Base-by-base conservation (phyloP, 2,329 filamentous ascomycete species). In the Fusarium transvaalense region DNA sequence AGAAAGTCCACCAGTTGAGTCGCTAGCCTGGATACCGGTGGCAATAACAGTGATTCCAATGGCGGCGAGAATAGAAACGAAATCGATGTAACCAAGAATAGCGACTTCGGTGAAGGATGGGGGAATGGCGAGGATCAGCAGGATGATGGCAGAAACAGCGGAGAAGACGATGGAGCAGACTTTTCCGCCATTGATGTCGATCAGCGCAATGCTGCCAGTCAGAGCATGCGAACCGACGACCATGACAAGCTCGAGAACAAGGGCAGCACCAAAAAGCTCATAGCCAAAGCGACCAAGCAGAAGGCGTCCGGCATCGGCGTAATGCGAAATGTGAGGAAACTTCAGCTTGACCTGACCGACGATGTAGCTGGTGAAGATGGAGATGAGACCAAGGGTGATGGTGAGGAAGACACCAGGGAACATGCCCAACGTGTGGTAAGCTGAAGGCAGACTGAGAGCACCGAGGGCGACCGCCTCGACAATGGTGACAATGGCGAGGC, bases 171-270 rank as follows among this genome's bases (percentile, higher is more conserved):
- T 66, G 32, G 68, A 71, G 15, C 68, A 71, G 65, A 68, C 64
- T 10, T 75, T 85, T 66, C 90, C 84, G 3, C 85, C 77, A 3
- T 88, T 89, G 54, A 92, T 82, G 47, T 84, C 87, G 71, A 88
- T 89, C 77, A 92, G 85, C 66, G 90, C 90, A 70, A 92, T 89
- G 41, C 84, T 85, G 68, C 91, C 92, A 0, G 89, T 91, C 63
- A 92, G 79, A 38, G 91, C 82, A 77, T 93, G 91, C n/a, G 89
- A 91, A 27, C 86, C 88, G 78, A 91, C 89, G 68, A 91, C 85
- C 79, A 93, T 91, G 47, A 91, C 79, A 34, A 92, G 81, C 77
- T 92, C 88, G n/a, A 92, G 77, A 21, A 85, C 80, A 67, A 91
- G 88, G 56, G 85, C 88, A 59, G 81, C 78, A 25, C 88, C 88